These are phyloP conservation scores for Rasamsonia emersonii DNA, from an alignment of 2,329 filamentous ascomycete species.

Conservation along the genomic window DNA sequence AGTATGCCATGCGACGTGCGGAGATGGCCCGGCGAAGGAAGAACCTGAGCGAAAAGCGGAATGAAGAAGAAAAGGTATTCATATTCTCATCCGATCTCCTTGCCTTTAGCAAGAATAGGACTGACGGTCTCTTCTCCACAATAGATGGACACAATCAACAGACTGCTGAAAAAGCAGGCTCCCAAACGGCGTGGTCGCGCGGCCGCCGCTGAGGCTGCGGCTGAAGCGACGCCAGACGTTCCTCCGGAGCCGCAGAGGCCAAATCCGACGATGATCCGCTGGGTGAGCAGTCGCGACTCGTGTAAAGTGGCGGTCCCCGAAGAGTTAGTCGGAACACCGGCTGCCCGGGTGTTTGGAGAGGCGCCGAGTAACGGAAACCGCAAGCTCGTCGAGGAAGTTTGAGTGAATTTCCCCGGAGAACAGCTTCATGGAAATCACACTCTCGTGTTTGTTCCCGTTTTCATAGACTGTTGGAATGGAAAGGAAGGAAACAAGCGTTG, in stretches of 20 bases:
- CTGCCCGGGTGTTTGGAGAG: conserved; percentile 31
- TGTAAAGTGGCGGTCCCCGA: conserved; percentile 36
- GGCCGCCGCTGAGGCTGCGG: conserved; percentile 33
- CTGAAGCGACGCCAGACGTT: conserved; percentile 31
- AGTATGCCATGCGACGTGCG: conserved; percentile 62
- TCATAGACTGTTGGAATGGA: too few species aligned
- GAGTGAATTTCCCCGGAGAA: conserved; percentile 8
- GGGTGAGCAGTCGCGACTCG: conserved; percentile 34
- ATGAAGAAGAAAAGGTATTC: conserved; percentile 64
- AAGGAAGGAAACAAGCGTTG: too few species aligned
- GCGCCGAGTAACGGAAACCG: conserved; percentile 10
- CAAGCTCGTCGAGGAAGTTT: conserved; percentile 34
- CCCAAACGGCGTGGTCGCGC: conserved; percentile 49
- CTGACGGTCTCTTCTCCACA: background rate
- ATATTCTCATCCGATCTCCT: background rate
- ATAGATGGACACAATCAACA: conserved; percentile 59
- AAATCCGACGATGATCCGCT: conserved; percentile 38
- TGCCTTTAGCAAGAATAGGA: conserved; percentile 1
- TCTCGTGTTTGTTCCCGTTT: too few species aligned
- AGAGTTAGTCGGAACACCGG: conserved; percentile 39
- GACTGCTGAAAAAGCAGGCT: conserved; percentile 58
- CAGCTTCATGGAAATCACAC: too few species aligned
- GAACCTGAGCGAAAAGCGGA: conserved; percentile 67
- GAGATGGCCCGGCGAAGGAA: conserved; percentile 68
- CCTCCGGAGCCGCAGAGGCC: conserved; percentile 30